Percentiles rank a stretch among this genome's conserved stretches.
These are phyloP conservation scores for Wilcoxina mikolae DNA, from an alignment of 495 filamentous ascomycete genomes.

Conservation along the genomic window DNA sequence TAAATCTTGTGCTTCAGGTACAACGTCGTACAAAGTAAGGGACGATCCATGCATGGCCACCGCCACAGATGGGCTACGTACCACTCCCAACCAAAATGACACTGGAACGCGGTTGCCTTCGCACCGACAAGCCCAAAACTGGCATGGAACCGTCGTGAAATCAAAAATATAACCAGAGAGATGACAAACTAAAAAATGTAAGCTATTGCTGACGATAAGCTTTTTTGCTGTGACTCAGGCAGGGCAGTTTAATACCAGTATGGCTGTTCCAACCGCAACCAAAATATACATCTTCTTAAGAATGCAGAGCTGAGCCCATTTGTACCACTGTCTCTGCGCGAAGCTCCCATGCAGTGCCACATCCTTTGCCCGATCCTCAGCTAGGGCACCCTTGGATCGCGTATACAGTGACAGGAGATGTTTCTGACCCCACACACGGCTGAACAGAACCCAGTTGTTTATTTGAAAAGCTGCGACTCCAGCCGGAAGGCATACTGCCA, in stretches of 20 bases:
- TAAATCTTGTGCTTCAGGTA: no score
- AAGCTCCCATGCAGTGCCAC: constrained; percentile 5
- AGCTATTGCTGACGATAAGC: neutral
- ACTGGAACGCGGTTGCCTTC: constrained; percentile 5
- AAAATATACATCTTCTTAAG: constrained; percentile 21
- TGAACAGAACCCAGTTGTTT: constrained; percentile 27
- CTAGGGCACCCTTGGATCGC: neutral
- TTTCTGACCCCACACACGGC: constrained; percentile 21
- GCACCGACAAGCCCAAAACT: neutral
- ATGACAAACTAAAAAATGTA: constrained; percentile 12
- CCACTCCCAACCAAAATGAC: constrained; percentile 24
- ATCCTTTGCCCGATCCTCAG: neutral
- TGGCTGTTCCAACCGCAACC: constrained; percentile 16
- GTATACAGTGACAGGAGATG: constrained; percentile 14
- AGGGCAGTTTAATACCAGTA: constrained; percentile 14
- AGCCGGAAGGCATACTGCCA: constrained; percentile 23
- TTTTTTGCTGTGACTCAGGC: neutral
- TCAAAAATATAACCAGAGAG: constrained; percentile 18
- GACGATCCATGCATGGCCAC: no score
- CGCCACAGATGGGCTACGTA: constrained; percentile 9
- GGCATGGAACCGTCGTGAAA: constrained; percentile 11
- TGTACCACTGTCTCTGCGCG: constrained; percentile 7
- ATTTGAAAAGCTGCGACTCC: constrained; percentile 26
- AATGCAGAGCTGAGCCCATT: constrained; percentile 16
- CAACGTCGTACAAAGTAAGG: no score